Conservation (phyloP, 495 filamentous ascomycete genomes). For the Penicillium lividum region DNA sequence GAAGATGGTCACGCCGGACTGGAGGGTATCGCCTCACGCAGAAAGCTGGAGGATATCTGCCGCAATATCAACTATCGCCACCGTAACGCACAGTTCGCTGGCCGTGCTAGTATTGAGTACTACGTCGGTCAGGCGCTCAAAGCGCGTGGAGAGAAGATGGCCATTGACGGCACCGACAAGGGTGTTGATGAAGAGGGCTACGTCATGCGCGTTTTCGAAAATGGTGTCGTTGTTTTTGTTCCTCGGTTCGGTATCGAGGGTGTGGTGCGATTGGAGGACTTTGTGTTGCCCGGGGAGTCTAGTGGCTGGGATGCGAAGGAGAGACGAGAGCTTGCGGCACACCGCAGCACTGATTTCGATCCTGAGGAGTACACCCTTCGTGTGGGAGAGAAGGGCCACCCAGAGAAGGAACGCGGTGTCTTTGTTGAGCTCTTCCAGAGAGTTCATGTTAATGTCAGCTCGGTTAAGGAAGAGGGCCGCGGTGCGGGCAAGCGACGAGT, state of each 20-base stretch:
- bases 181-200: constrained; percentile 83
- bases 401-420: constrained; percentile 55
- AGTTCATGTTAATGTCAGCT: constrained; percentile 82
- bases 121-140: constrained; percentile 96
- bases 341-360: constrained; percentile 71
- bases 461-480: constrained; percentile 79
- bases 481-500: constrained; percentile 84
- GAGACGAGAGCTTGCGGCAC: constrained; percentile 41
- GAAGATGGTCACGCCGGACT: constrained; percentile 60
- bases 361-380: constrained; percentile 76
- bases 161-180: constrained; percentile 35
- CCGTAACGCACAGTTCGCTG: constrained; percentile 93
- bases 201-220: constrained; percentile 94
- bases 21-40: constrained; percentile 67
- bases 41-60: constrained; percentile 87
- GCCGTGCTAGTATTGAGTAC: constrained; percentile 89
- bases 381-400: constrained; percentile 46
- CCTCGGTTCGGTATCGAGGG: constrained; percentile 94
- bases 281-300: constrained; percentile 68
- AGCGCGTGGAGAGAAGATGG: constrained; percentile 61
- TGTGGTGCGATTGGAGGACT: constrained; percentile 79
- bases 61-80: constrained; percentile 98
- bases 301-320: constrained; percentile 36
- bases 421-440: constrained; percentile 84
- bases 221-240: constrained; percentile 94